Percentiles rank a stretch among this genome's conserved stretches.
Conservation (phyloP, 495 filamentous ascomycete genomes). For the Glonium stellatum region DNA sequence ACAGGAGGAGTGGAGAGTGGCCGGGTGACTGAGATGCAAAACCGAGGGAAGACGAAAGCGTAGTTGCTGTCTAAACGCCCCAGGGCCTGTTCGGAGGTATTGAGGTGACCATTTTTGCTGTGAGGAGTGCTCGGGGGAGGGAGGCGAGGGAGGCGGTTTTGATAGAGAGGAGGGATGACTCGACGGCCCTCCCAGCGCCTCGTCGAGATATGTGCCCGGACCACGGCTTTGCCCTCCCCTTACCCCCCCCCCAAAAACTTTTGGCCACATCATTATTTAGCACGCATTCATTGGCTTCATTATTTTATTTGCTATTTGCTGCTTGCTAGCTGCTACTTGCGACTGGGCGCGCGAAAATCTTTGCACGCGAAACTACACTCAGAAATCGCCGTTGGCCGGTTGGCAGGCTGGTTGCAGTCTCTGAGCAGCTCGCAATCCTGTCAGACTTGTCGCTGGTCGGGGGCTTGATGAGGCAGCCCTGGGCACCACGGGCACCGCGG, state of each 20-base stretch:
- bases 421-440: too few relatives aligned
- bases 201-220: neutral
- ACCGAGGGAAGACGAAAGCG: conserved; percentile 10
- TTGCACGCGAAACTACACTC: too few relatives aligned
- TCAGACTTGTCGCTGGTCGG: neutral
- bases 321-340: neutral
- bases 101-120: conserved; percentile 17
- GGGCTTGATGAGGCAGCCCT: neutral
- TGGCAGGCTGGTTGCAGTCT: too few relatives aligned
- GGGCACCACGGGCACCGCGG: too few relatives aligned
- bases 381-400: too few relatives aligned
- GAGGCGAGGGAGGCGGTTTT: conserved; percentile 7
- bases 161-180: conserved; percentile 4
- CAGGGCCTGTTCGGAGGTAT: conserved; percentile 18
- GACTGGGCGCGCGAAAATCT: neutral
- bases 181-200: conserved; percentile 1
- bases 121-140: neutral
- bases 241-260: neutral
- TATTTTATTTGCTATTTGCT: neutral
- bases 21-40: conserved; percentile 6
- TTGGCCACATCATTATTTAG: neutral
- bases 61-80: conserved; percentile 1
- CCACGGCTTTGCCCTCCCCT: neutral
- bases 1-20: conserved; percentile 4
- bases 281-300: neutral